phyloP scores from a whole-genome alignment of 129 eudicot species.

The carrot (Daucus carota) region DH1_v3.0 NC_030382.2:55519501-55520000 shows the following conservation, averaged over 20 bases:
- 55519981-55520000: slow-evolving; percentile 29
- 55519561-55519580: slow-evolving; percentile 30
- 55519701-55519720: neutral
- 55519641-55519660: slow-evolving; percentile 17
- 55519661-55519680: slow-evolving; percentile 30
- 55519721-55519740: neutral
- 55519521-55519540: slow-evolving; percentile 12
- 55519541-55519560: slow-evolving; percentile 19
- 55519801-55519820: slow-evolving; percentile 17
- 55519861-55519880: no score
- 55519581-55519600: slow-evolving; percentile 31
- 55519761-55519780: neutral
- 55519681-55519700: slow-evolving; percentile 8
- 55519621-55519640: neutral
- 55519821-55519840: neutral
- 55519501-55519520: neutral
- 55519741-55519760: neutral
- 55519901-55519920: neutral
- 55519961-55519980: neutral
- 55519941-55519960: neutral
- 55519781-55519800: slow-evolving; percentile 15
- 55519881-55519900: no score
- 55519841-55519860: slow-evolving; percentile 1
- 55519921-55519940: neutral
- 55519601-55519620: slow-evolving; percentile 12